phyloP scores from a whole-genome alignment of 192 early-diverging fungal genomes.

The Coemansia sp. region DNA sequence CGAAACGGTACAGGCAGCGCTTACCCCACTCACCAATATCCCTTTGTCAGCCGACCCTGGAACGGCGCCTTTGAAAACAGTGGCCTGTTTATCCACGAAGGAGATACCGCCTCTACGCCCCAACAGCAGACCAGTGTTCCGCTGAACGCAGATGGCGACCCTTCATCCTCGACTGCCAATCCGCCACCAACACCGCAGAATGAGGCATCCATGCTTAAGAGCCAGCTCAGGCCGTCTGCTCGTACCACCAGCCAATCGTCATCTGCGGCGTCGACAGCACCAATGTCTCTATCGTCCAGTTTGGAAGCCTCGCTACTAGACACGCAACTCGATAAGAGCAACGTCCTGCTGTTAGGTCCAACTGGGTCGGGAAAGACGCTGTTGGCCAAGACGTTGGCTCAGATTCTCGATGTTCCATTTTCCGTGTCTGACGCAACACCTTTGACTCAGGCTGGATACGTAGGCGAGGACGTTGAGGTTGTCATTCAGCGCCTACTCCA shows the following conservation, averaged over 20 bases:
- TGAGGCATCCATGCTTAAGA: neutral
- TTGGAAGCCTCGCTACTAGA: slow-evolving; percentile 19
- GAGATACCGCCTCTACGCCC: slow-evolving; percentile 8
- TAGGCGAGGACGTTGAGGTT: slow-evolving; percentile 89
- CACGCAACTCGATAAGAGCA: slow-evolving; percentile 87
- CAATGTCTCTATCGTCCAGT: neutral
- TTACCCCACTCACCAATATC: slow-evolving; percentile 45
- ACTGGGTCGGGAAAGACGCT: slow-evolving; percentile 89
- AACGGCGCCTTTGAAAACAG: slow-evolving; percentile 46
- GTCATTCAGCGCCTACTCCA: slow-evolving; percentile 85
- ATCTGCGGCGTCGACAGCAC: neutral
- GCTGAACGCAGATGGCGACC: neutral
- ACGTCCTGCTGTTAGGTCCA: slow-evolving; percentile 84
- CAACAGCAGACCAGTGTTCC: neutral
- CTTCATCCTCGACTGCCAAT: neutral
- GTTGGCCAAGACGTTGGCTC: slow-evolving; percentile 79
- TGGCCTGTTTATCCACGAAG: slow-evolving; percentile 36
- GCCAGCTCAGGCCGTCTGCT: neutral
- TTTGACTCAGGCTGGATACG: slow-evolving; percentile 91
- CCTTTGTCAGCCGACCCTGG: slow-evolving; percentile 49
- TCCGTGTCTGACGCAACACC: slow-evolving; percentile 90
- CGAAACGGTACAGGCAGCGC: slow-evolving; percentile 47
- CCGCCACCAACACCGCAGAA: neutral
- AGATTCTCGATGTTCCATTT: slow-evolving; percentile 84
- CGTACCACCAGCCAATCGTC: neutral